Percentiles rank a stretch among this genome's conserved stretches.
Evolutionary conservation across 1,284 basidiomycete genomes (phyloP).

Genomic region (Papiliotrema fonsecae): DNA sequence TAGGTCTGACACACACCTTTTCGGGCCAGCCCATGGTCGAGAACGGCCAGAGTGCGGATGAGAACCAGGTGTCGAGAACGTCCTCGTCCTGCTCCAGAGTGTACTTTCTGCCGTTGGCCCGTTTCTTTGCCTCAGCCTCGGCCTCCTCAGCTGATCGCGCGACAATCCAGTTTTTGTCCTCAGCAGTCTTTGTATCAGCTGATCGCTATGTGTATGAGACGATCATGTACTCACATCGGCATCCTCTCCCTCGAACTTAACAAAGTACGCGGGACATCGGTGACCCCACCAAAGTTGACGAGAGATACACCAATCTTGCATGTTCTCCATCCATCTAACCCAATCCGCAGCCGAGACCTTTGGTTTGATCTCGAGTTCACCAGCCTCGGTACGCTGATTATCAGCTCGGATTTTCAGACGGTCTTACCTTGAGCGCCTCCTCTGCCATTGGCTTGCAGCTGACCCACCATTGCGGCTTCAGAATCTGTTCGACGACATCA

Average conservation of each 20-base stretch:
- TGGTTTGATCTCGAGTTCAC: constrained; percentile 78
- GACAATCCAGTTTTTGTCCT: constrained; percentile 85
- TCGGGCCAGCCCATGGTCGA: constrained; percentile 98
- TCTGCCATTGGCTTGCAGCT: constrained; percentile 88
- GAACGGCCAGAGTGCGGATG: constrained; percentile 96
- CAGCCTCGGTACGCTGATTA: constrained; percentile 72
- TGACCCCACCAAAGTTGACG: constrained; percentile 99
- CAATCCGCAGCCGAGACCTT: constrained; percentile 87
- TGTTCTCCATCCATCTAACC: constrained; percentile 93
- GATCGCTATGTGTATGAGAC: background rate
- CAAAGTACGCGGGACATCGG: constrained; percentile 90
- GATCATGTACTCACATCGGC: constrained; percentile 60
- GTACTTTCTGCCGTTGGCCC: constrained; percentile 69
- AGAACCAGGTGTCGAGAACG: constrained; percentile 99
- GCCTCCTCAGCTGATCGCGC: constrained; percentile 79
- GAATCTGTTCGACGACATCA: constrained; percentile 89
- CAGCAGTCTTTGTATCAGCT: constrained; percentile 52
- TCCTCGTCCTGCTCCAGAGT: constrained; percentile 91
- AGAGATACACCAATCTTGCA: constrained; percentile 99
- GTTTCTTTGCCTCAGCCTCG: constrained; percentile 64
- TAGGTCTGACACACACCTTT: constrained; percentile 54
- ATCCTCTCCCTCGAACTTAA: constrained; percentile 73
- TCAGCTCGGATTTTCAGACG: background rate
- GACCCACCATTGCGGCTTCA: constrained; percentile 99
- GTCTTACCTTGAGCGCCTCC: constrained; percentile 71